Conservation (phyloP, 225 moss, liverwort and hornwort species). For the Rhytidiadelphus loreus region DNA sequence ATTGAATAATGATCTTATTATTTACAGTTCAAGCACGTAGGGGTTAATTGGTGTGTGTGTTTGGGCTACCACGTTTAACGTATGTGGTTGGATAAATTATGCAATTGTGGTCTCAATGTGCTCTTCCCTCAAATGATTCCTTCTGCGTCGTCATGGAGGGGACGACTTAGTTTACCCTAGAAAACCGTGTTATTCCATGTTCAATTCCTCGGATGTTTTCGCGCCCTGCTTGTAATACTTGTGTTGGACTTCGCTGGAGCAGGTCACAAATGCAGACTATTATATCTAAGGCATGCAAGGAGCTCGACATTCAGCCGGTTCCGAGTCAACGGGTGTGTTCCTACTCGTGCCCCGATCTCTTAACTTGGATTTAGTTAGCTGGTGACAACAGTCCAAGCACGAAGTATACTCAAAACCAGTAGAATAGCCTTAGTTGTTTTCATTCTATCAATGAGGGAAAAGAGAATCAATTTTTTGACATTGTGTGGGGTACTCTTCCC, state of each 20-base stretch:
- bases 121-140: neutral
- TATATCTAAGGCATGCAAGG: slow-evolving; percentile 85
- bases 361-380: neutral
- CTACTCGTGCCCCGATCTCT: neutral
- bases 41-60: neutral
- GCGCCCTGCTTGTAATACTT: neutral
- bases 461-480: slow-evolving; percentile 34
- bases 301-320: slow-evolving; percentile 92
- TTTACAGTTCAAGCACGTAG: neutral
- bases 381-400: neutral
- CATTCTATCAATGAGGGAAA: neutral
- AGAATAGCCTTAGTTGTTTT: neutral
- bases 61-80: neutral
- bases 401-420: neutral
- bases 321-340: slow-evolving; percentile 75
- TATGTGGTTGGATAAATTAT: neutral
- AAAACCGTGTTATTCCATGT: neutral
- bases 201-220: neutral
- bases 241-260: slow-evolving; percentile 6
- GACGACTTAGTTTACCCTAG: neutral
- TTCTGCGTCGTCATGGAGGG: neutral
- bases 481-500: neutral
- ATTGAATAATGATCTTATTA: neutral
- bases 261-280: slow-evolving; percentile 99
- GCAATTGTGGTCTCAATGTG: neutral